These are phyloP conservation scores for Colletotrichum sublineola DNA, from an alignment of 2,329 filamentous ascomycete species.

Conservation along the genomic window DNA sequence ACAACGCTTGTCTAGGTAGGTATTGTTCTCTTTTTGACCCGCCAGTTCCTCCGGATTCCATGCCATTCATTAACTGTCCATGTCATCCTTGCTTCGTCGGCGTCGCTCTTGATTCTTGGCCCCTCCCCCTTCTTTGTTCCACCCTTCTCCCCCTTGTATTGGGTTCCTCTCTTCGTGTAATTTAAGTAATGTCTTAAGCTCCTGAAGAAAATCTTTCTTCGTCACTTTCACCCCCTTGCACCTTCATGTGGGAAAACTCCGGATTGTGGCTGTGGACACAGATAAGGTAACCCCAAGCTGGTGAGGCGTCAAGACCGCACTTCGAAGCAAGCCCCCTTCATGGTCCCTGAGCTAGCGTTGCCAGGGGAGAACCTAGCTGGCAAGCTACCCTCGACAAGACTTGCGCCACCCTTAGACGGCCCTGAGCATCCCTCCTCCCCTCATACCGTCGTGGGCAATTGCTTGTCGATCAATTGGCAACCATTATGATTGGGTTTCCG, in stretches of 20 bases:
- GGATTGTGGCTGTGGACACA: slow-evolving; percentile 1
- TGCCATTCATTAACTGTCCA: not conserved
- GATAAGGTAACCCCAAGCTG: slow-evolving; percentile 1
- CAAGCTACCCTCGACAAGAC: not conserved
- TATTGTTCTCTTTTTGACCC: not conserved
- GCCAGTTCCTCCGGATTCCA: not conserved
- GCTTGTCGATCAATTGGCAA: slow-evolving; percentile 36
- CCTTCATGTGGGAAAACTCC: not conserved
- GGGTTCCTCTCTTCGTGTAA: not conserved
- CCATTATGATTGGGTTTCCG: slow-evolving; percentile 1
- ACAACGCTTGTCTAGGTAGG: not conserved
- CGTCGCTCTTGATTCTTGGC: not conserved
- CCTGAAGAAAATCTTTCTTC: not conserved
- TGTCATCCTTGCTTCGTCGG: not conserved
- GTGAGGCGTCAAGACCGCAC: slow-evolving; percentile 4
- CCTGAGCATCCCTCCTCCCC: slow-evolving; percentile 16
- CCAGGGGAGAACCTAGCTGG: slow-evolving; percentile 30
- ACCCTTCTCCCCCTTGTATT: not conserved
- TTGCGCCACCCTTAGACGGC: slow-evolving; percentile 1
- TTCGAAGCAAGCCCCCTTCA: slow-evolving; percentile 27
- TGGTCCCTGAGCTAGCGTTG: slow-evolving; percentile 34
- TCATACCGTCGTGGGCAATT: slow-evolving; percentile 30
- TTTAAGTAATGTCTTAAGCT: not conserved
- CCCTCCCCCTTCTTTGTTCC: not conserved
- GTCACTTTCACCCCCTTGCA: not conserved